Evolutionary conservation across 2,329 filamentous ascomycete species (phyloP).

Genomic region (Neofusicoccum sp.): DNA sequence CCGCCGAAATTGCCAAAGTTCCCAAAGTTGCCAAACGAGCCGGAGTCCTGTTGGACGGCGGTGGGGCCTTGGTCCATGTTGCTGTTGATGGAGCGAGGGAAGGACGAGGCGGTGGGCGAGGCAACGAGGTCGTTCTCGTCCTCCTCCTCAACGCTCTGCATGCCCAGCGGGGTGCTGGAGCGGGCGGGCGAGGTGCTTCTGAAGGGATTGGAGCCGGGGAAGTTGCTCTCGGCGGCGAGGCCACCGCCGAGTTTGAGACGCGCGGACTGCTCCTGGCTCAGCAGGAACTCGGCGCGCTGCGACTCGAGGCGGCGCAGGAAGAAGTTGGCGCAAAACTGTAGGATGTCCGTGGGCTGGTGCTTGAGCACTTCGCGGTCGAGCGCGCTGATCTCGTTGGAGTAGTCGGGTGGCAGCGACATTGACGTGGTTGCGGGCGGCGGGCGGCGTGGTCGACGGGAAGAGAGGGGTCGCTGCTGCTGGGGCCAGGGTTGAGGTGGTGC

Average conservation of each 20-base stretch:
- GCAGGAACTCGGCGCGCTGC: constrained; percentile 59
- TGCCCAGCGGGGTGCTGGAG: constrained; percentile 47
- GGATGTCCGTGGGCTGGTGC: constrained; percentile 60
- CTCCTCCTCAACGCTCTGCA: constrained; percentile 72
- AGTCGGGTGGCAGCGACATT: constrained; percentile 43
- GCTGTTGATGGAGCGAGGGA: constrained; percentile 42
- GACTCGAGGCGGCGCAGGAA: constrained; percentile 64
- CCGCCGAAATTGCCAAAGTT: constrained; percentile 31
- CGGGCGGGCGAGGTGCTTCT: constrained; percentile 33
- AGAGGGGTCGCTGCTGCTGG: constrained; percentile 19
- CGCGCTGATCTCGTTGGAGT: constrained; percentile 60
- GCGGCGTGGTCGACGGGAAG: constrained; percentile 7
- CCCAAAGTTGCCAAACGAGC: constrained; percentile 33
- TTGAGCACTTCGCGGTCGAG: constrained; percentile 62
- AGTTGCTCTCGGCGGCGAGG: constrained; percentile 67
- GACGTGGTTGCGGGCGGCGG: constrained; percentile 5
- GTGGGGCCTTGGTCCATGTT: constrained; percentile 40
- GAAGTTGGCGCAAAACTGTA: constrained; percentile 70
- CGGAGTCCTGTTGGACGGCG: constrained; percentile 39
- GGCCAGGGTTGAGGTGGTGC: constrained; percentile 18
- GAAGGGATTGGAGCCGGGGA: constrained; percentile 79
- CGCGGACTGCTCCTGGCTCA: constrained; percentile 46
- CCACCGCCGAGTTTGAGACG: constrained; percentile 31
- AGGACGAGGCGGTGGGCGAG: constrained; percentile 63
- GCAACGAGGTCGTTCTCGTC: constrained; percentile 75